These are phyloP conservation scores for Rhizopogon sp. DNA, from an alignment of 768 basidiomycete genomes.

Conservation along the genomic window DNA sequence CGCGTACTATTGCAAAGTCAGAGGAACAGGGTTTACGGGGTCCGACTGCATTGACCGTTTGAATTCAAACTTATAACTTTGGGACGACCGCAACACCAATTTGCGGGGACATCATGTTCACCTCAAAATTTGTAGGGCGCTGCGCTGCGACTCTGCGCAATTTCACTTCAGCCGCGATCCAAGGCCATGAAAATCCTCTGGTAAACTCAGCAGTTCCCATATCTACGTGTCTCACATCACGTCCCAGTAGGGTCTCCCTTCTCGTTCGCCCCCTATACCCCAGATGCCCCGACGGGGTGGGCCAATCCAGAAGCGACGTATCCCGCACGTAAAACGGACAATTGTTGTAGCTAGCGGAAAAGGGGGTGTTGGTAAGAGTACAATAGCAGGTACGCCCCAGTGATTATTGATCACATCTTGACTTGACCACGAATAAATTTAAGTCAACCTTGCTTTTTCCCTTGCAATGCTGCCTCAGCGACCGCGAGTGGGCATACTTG, in stretches of 20 bases:
- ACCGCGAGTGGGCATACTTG: conserved; percentile 79
- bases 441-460: conserved; percentile 80
- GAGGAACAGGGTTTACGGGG: conserved; percentile 6
- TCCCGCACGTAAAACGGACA: conserved; percentile 75
- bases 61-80: too few relatives aligned
- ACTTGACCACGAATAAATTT: neutral
- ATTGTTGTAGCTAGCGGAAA: conserved; percentile 89
- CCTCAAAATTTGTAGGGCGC: neutral
- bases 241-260: conserved; percentile 29
- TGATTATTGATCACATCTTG: neutral
- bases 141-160: neutral
- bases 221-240: conserved; percentile 6
- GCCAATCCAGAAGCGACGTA: conserved; percentile 47
- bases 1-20: neutral
- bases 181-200: conserved; percentile 54
- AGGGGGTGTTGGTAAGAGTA: conserved; percentile 95
- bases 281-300: conserved; percentile 58
- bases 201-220: conserved; percentile 26
- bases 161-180: conserved; percentile 18
- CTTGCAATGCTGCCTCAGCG: conserved; percentile 45
- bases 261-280: conserved; percentile 36
- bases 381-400: conserved; percentile 66
- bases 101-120: conserved; percentile 4
- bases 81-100: too few relatives aligned
- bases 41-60: neutral